Evolutionary conservation across 306 rosid species (phyloP), one percentile per base, ranked within the genome.

Genomic region (Cercis canadensis): DNA sequence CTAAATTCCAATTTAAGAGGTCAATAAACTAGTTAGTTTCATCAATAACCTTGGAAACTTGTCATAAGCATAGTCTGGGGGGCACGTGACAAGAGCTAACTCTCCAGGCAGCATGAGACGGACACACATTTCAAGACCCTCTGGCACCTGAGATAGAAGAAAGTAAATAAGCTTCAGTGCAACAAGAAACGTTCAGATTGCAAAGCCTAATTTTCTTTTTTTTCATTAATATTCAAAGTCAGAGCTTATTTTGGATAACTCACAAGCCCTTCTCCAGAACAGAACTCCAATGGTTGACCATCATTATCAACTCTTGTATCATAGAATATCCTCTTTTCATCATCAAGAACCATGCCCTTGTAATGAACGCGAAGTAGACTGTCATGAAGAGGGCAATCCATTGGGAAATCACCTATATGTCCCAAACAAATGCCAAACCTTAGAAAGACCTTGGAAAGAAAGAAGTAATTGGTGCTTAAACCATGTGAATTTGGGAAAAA

Each of bases 311-410:
- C 85, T 81, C 89, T 89, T 43, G 99, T 87, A 77, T 95, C 96
- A 64, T 78, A 89, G 73, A 95, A 95, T 64, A 86, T 78, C 46
- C 63, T 83, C 55, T 87, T 90, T 80, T 84, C 89, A 67, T 86
- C 91, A 47, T 75, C 57, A 62, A 86, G 87, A 73, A 92, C 73
- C 83, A 84, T 87, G 63, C 96, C 99, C 93, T 95, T 89, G 87
- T 87, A 95, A 80, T 91, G 99, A 46, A 95, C 92, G 4, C 72
- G 86, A 52, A 91, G 87, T 41, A 87, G 87, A 75, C 97, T 95
- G 81, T 95, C 97, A n/a, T 95, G 96, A 70, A 95, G 99, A 60
- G 97, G 97, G 81, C 97, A 95, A 78, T 95, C 99, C 99, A 95
- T 95, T 12, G 92, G 99, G 79, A 95, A 95, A 5, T 95, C 99